Conservation (phyloP, 179 eudicot species). For the Silene noctiflora region DNA sequence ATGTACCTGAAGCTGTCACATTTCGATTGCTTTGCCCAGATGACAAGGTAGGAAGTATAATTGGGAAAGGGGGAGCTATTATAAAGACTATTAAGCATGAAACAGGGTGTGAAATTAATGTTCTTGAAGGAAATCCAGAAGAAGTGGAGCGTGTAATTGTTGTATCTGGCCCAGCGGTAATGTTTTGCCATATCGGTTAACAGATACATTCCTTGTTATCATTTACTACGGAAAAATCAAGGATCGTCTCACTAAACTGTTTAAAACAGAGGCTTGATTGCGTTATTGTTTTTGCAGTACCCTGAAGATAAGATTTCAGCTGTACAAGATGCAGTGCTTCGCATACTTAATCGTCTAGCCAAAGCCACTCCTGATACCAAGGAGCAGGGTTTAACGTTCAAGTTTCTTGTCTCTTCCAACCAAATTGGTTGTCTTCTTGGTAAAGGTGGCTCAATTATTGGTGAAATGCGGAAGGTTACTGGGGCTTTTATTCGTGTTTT, state of each 20-base stretch:
- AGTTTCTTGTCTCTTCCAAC: conserved; percentile 72
- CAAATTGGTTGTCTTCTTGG: conserved; percentile 98
- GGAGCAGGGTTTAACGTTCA: conserved; percentile 56
- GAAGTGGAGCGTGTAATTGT: conserved; percentile 75
- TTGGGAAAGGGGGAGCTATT: conserved; percentile 87
- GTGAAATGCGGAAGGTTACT: conserved; percentile 85
- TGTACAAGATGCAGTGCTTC: conserved; percentile 86
- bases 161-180: conserved; percentile 91
- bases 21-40: conserved; percentile 69
- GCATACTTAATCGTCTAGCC: conserved; percentile 63
- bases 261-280: background rate
- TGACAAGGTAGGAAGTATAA: conserved; percentile 82
- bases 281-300: conserved; percentile 46
- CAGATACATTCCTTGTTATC: background rate
- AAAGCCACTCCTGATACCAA: conserved; percentile 64
- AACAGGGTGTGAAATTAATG: conserved; percentile 87
- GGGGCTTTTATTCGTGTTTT: conserved; percentile 84
- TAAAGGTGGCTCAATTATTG: conserved; percentile 81
- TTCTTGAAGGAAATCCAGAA: conserved; percentile 53
- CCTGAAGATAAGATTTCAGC: conserved; percentile 84
- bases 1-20: conserved; percentile 49
- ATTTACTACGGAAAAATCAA: background rate
- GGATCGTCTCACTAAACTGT: background rate
- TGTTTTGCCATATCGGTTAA: conserved; percentile 20
- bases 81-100: conserved; percentile 72